These are phyloP conservation scores for Curvularia spicifera DNA, from an alignment of 2,329 filamentous ascomycete genomes.

Conservation along the genomic window DNA sequence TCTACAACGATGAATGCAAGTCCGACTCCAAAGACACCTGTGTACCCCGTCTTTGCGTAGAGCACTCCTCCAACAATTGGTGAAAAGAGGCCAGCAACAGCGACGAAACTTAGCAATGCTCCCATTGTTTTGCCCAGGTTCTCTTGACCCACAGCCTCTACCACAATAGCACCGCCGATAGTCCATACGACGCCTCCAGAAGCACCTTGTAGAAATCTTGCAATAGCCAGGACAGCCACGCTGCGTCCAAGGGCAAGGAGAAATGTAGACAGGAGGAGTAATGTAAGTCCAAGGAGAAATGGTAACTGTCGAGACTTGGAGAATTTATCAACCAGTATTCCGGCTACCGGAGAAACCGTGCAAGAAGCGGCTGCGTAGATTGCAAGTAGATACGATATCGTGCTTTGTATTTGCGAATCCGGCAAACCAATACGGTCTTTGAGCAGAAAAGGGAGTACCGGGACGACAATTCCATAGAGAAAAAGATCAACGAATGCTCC, in stretches of 20 bases:
- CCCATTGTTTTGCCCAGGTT: conserved; percentile 68
- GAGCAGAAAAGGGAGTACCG: conserved; percentile 65
- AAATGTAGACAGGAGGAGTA: conserved; percentile 61
- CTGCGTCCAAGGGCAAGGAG: conserved; percentile 60
- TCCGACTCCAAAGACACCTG: conserved; percentile 64
- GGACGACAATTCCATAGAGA: conserved; percentile 65
- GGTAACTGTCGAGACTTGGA: conserved; percentile 61
- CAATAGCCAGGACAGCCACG: conserved; percentile 57
- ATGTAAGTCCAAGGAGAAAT: conserved; percentile 62
- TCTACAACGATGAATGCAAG: conserved; percentile 63
- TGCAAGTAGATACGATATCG: conserved; percentile 61
- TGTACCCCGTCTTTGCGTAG: conserved; percentile 64
- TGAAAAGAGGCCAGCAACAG: conserved; percentile 62
- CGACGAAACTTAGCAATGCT: conserved; percentile 65
- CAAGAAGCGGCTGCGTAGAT: conserved; percentile 62
- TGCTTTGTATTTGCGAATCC: conserved; percentile 57
- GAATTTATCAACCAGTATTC: conserved; percentile 61
- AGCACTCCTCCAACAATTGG: conserved; percentile 66
- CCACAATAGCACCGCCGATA: conserved; percentile 63
- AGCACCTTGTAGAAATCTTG: conserved; percentile 64
- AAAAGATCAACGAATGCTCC: conserved; percentile 66
- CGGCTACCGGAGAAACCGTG: conserved; percentile 59
- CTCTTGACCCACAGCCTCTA: conserved; percentile 64
- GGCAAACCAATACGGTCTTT: conserved; percentile 58
- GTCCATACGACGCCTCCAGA: conserved; percentile 67